Conservation (phyloP, 345 rosid species). For the Citrus mangshanensis region DNA sequence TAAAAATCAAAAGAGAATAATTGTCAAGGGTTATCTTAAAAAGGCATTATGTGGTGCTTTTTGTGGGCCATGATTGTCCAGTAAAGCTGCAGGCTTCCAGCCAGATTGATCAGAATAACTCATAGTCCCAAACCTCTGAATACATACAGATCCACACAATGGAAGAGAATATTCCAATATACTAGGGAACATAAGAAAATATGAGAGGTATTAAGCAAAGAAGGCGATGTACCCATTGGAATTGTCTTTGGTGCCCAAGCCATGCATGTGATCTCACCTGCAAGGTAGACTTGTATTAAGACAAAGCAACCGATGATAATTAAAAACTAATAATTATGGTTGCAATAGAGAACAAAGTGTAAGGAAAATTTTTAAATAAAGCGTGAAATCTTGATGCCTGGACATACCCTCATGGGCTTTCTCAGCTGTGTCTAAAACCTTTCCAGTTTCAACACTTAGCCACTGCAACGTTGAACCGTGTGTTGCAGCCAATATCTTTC, state of each 20-base stretch:
- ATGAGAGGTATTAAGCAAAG: neutral
- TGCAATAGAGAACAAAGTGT: neutral
- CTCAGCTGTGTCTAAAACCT: conserved; percentile 82
- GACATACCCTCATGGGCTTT: conserved; percentile 81
- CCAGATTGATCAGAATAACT: neutral
- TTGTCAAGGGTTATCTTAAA: neutral
- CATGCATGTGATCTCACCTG: conserved; percentile 84
- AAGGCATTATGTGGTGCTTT: neutral
- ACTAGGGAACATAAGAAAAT: neutral
- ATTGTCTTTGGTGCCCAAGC: conserved; percentile 74
- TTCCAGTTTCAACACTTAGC: conserved; percentile 81
- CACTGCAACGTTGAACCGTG: conserved; percentile 83
- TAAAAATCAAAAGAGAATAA: neutral
- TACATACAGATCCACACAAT: neutral
- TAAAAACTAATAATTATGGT: neutral
- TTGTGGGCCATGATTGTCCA: neutral
- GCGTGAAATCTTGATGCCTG: neutral
- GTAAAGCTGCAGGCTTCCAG: neutral
- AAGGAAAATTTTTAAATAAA: neutral
- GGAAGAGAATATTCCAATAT: neutral
- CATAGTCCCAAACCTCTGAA: neutral
- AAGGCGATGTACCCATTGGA: conserved; percentile 50
- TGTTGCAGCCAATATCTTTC: conserved; percentile 74
- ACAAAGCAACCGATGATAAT: neutral
- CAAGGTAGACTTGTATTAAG: conserved; percentile 17